Conservation (phyloP, 192 early-diverging fungal species). For the Mortierella alpina region DNA sequence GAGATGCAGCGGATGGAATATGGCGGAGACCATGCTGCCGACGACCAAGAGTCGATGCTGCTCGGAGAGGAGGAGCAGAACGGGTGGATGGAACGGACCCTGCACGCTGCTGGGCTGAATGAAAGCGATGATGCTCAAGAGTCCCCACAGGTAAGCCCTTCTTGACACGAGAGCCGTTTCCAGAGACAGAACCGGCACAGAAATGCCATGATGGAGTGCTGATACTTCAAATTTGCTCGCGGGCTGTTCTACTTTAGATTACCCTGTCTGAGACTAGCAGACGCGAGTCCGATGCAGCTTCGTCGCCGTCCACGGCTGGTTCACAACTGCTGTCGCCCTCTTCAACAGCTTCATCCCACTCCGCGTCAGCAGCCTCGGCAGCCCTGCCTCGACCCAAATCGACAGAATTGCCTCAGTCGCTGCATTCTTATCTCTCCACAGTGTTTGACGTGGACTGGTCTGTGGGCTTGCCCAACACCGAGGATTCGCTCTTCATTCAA, state of each 20-base stretch:
- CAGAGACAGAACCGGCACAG: too few species aligned
- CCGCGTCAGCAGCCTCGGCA: not conserved
- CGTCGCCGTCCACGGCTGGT: not conserved
- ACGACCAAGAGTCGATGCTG: slow-evolving; percentile 1
- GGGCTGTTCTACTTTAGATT: not conserved
- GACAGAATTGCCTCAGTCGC: slow-evolving; percentile 35
- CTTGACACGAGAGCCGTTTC: not conserved
- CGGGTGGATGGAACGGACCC: slow-evolving; percentile 45
- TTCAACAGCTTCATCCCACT: not conserved
- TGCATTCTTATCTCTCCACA: slow-evolving; percentile 35
- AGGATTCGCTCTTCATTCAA: slow-evolving; percentile 39
- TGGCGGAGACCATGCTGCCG: not conserved
- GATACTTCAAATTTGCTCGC: not conserved
- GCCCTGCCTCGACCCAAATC: slow-evolving; percentile 35
- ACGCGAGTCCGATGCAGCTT: not conserved
- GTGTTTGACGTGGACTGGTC: slow-evolving; percentile 54
- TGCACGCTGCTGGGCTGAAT: slow-evolving; percentile 28
- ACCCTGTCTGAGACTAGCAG: not conserved
- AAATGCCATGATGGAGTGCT: too few species aligned
- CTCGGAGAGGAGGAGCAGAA: slow-evolving; percentile 42
- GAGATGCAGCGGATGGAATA: slow-evolving; percentile 12
- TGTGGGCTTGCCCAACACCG: slow-evolving; percentile 31
- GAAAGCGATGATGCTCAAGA: slow-evolving; percentile 28
- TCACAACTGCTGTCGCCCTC: not conserved
- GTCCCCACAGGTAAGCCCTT: not conserved